A percentile compares a stretch with the other conserved stretches of the same genome.
These are phyloP conservation scores for Tephrocybe sp. DNA, from an alignment of 768 basidiomycete genomes.

Conservation along the genomic window DNA sequence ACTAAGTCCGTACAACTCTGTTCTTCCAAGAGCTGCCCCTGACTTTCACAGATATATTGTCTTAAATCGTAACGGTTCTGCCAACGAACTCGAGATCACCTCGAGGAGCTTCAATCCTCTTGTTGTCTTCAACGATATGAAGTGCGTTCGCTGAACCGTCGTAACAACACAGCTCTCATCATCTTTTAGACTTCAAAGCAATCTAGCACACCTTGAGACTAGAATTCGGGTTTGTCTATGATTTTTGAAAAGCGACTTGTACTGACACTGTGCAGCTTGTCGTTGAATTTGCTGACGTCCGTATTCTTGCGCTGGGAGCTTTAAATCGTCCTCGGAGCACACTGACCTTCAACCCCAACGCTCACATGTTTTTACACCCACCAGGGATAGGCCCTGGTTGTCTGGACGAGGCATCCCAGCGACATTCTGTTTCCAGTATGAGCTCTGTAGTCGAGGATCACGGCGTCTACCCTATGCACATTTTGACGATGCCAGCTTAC, in stretches of 20 bases:
- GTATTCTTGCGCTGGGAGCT: slow-evolving; percentile 72
- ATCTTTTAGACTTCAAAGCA: slow-evolving; percentile 58
- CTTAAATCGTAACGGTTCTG: slow-evolving; percentile 73
- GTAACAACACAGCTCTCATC: not conserved
- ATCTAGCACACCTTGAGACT: slow-evolving; percentile 67
- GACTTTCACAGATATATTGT: slow-evolving; percentile 55
- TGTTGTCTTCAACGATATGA: slow-evolving; percentile 71
- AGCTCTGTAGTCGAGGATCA: slow-evolving; percentile 36
- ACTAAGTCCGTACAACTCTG: slow-evolving; percentile 55
- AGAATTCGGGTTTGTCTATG: slow-evolving; percentile 54
- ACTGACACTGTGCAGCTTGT: slow-evolving; percentile 47
- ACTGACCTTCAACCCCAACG: slow-evolving; percentile 64
- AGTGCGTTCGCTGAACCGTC: slow-evolving; percentile 42
- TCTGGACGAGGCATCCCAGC: slow-evolving; percentile 6
- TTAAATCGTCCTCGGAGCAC: slow-evolving; percentile 56
- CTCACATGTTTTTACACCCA: slow-evolving; percentile 67
- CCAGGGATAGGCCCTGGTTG: slow-evolving; percentile 50
- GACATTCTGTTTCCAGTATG: slow-evolving; percentile 13
- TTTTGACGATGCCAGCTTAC: slow-evolving; percentile 27
- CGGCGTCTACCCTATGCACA: slow-evolving; percentile 42
- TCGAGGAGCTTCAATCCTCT: slow-evolving; percentile 71
- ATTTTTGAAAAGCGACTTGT: not conserved
- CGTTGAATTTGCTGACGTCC: slow-evolving; percentile 68
- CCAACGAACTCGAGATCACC: slow-evolving; percentile 66
- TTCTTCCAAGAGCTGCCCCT: slow-evolving; percentile 7